These are phyloP conservation scores for Hysterangium stoloniferum DNA, from an alignment of 768 basidiomycete species.

Conservation along the genomic window DNA sequence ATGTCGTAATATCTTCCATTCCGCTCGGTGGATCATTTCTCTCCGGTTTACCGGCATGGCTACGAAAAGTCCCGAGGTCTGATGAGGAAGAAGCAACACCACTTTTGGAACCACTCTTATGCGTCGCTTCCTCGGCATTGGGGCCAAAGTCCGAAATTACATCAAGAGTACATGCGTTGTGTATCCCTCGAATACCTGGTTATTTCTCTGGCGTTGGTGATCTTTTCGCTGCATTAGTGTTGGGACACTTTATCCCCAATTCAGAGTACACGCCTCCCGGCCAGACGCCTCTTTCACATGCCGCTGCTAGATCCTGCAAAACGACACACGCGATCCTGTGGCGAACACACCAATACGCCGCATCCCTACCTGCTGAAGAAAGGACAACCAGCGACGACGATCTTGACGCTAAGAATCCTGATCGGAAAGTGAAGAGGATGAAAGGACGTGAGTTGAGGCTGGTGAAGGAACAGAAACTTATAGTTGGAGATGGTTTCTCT, in stretches of 20 bases:
- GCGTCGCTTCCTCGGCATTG: constrained; percentile 62
- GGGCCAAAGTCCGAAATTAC: constrained; percentile 15
- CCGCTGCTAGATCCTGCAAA: constrained; percentile 59
- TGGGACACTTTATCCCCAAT: constrained; percentile 55
- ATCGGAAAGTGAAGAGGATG: constrained; percentile 67
- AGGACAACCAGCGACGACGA: constrained; percentile 69
- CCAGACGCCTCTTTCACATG: constrained; percentile 43
- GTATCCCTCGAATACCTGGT: constrained; percentile 72
- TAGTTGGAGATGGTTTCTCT: constrained; percentile 29
- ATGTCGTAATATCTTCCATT: constrained; percentile 91
- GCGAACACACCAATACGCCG: constrained; percentile 50
- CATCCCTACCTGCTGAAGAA: constrained; percentile 51
- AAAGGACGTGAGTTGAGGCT: constrained; percentile 78
- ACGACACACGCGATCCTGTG: constrained; percentile 69
- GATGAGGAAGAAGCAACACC: not conserved
- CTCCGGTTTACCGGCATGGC: constrained; percentile 36
- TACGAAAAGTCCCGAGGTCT: not conserved
- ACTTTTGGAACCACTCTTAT: constrained; percentile 53
- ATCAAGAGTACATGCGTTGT: constrained; percentile 56
- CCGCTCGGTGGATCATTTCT: constrained; percentile 37
- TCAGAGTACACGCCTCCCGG: constrained; percentile 11
- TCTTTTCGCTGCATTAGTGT: constrained; percentile 86
- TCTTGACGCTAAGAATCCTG: constrained; percentile 53
- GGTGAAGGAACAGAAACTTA: constrained; percentile 67
- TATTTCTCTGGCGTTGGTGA: constrained; percentile 98